Evolutionary conservation across 768 basidiomycete genomes (phyloP).

Genomic region (Leccinum fibrillosum): DNA sequence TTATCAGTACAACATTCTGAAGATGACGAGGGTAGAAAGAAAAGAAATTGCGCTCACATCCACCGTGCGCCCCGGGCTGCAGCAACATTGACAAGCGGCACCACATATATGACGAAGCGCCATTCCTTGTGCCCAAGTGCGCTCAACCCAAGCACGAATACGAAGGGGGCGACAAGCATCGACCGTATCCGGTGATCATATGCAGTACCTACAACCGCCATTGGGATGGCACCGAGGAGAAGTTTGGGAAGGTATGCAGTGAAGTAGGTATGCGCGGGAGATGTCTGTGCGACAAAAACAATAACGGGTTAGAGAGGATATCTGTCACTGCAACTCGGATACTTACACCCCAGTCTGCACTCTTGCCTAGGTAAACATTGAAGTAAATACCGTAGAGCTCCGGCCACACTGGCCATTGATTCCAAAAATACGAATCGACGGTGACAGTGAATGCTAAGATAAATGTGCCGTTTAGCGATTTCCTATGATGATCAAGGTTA

Average conservation of each 20-base stretch:
- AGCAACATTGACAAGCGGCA: conserved; percentile 78
- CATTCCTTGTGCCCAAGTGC: conserved; percentile 92
- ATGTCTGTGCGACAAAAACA: conserved; percentile 44
- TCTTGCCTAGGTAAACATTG: conserved; percentile 86
- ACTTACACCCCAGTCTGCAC: conserved; percentile 89
- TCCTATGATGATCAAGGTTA: not conserved
- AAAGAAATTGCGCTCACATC: conserved; percentile 48
- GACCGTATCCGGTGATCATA: conserved; percentile 48
- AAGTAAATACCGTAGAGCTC: conserved; percentile 77
- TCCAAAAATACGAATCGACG: conserved; percentile 90
- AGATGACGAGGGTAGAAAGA: not conserved
- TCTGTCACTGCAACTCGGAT: not conserved
- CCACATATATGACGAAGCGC: conserved; percentile 89
- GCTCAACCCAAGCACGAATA: conserved; percentile 66
- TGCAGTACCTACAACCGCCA: conserved; percentile 52
- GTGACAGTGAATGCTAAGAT: conserved; percentile 52
- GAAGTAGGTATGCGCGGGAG: conserved; percentile 68
- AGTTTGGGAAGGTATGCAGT: conserved; percentile 72
- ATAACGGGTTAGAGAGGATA: not conserved
- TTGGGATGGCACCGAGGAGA: conserved; percentile 59
- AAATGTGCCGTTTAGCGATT: not conserved
- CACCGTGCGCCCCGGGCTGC: conserved; percentile 63
- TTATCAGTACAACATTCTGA: not conserved
- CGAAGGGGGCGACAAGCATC: conserved; percentile 49
- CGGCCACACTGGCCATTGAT: conserved; percentile 73